Evolutionary conservation across 2,329 filamentous ascomycete genomes (phyloP).

Genomic region (Trichophyton simii): DNA sequence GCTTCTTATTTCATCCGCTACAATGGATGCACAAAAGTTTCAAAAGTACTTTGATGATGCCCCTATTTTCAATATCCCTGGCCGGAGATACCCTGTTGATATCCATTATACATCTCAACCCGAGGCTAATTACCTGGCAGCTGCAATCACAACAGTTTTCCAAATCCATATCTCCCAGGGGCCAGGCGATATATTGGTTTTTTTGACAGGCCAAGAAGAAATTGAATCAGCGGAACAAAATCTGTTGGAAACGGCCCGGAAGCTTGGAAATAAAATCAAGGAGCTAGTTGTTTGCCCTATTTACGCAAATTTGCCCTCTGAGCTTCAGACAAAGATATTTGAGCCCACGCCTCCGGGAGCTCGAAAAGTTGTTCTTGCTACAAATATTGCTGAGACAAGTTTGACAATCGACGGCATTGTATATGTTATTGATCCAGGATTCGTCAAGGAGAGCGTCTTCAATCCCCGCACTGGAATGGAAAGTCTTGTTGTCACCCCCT

Average conservation of each 20-base stretch:
- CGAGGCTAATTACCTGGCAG: conserved; percentile 85
- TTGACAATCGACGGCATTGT: conserved; percentile 93
- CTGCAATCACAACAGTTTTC: conserved; percentile 84
- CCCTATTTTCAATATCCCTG: conserved; percentile 89
- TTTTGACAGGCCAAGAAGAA: conserved; percentile 90
- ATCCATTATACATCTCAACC: conserved; percentile 83
- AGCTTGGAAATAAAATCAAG: conserved; percentile 69
- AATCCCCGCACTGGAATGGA: conserved; percentile 89
- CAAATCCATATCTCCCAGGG: conserved; percentile 85
- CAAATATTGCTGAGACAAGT: conserved; percentile 94
- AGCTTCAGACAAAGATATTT: conserved; percentile 86
- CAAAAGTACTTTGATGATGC: conserved; percentile 82
- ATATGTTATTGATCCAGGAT: conserved; percentile 90
- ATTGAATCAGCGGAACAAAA: conserved; percentile 80
- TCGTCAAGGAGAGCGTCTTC: conserved; percentile 90
- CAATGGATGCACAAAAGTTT: conserved; percentile 88
- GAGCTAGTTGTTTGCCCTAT: conserved; percentile 88
- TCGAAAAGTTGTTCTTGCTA: conserved; percentile 84
- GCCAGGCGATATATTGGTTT: conserved; percentile 81
- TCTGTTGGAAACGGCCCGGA: conserved; percentile 71
- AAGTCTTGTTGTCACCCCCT: conserved; percentile 78
- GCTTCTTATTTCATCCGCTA: conserved; percentile 83
- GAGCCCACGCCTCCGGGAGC: conserved; percentile 76
- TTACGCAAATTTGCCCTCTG: conserved; percentile 83
- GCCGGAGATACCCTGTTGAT: conserved; percentile 76